These are phyloP conservation scores for Angophora floribunda DNA, from an alignment of 345 rosid genomes.

Conservation along the genomic window DNA sequence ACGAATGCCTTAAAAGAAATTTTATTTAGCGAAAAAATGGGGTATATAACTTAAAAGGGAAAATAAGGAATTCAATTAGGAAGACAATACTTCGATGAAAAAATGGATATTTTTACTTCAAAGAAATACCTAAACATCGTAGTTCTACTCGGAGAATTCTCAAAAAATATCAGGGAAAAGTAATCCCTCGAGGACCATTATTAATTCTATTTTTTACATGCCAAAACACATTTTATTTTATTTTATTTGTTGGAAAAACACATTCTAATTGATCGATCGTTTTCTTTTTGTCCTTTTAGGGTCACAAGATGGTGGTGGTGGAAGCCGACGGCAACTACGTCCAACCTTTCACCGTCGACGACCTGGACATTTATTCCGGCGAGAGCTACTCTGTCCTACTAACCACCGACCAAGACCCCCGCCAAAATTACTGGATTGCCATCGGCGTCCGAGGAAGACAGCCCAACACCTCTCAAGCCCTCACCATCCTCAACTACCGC, in stretches of 20 bases:
- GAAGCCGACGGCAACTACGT: slow-evolving; percentile 88
- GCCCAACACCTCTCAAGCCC: slow-evolving; percentile 50
- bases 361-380: slow-evolving; percentile 74
- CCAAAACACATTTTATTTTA: not conserved
- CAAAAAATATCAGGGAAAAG: not conserved
- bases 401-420: slow-evolving; percentile 42
- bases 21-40: not conserved
- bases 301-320: slow-evolving; percentile 69
- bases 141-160: not conserved
- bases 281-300: slow-evolving; percentile 8
- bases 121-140: not conserved
- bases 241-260: not conserved
- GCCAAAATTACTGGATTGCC: slow-evolving; percentile 54
- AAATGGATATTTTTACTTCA: not conserved
- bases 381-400: slow-evolving; percentile 75
- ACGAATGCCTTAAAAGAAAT: not conserved
- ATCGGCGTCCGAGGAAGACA: slow-evolving; percentile 49
- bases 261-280: not conserved
- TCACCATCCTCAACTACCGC: slow-evolving; percentile 47
- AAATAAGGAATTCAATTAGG: not conserved
- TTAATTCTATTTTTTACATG: not conserved
- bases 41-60: not conserved
- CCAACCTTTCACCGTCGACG: slow-evolving; percentile 43
- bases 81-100: not conserved
- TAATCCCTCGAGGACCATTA: not conserved